Evolutionary conservation across 2,329 filamentous ascomycete species (phyloP).

Genomic region (Coniella vitis): DNA sequence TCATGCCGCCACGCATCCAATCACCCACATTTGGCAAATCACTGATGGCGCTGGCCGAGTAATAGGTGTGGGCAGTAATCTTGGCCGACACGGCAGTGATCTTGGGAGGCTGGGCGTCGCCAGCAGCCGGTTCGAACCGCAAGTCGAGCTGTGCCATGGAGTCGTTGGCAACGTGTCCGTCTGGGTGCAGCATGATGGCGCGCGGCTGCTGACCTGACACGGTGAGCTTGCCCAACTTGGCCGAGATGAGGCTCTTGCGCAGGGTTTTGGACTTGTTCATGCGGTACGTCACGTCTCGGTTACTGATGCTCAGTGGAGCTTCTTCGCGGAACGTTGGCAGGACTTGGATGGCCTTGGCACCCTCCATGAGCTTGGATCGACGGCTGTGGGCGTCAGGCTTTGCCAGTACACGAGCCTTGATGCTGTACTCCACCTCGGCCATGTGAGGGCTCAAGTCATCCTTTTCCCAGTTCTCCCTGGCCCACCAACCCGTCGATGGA

Average conservation of each 20-base stretch:
- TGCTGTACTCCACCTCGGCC: constrained; percentile 45
- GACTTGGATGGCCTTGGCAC: constrained; percentile 41
- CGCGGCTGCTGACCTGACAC: constrained; percentile 38
- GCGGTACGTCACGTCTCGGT: constrained; percentile 41
- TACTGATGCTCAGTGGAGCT: constrained; percentile 42
- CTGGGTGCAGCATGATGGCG: constrained; percentile 43
- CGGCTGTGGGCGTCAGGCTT: constrained; percentile 21
- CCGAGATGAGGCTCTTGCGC: constrained; percentile 45
- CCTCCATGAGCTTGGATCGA: constrained; percentile 32
- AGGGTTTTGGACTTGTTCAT: constrained; percentile 46
- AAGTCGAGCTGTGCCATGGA: constrained; percentile 40
- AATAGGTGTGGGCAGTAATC: constrained; percentile 46
- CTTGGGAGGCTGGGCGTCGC: constrained; percentile 38
- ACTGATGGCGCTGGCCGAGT: constrained; percentile 37
- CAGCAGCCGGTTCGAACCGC: constrained; percentile 38
- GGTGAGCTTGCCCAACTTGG: constrained; percentile 44
- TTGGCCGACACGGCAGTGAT: constrained; percentile 44
- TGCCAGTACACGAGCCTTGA: constrained; percentile 40
- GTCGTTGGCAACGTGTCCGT: constrained; percentile 36
- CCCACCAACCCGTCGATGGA: constrained; percentile 35
- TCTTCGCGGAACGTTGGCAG: constrained; percentile 44
- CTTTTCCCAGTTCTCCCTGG: constrained; percentile 39
- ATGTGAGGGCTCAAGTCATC: constrained; percentile 51
- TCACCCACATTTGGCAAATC: constrained; percentile 45
- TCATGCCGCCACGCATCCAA: constrained; percentile 30